A percentile compares a stretch with the other conserved stretches of the same genome.
Conservation (phyloP, 2,329 filamentous ascomycete species). For the Monilinia vaccinii-corymbosi region DNA sequence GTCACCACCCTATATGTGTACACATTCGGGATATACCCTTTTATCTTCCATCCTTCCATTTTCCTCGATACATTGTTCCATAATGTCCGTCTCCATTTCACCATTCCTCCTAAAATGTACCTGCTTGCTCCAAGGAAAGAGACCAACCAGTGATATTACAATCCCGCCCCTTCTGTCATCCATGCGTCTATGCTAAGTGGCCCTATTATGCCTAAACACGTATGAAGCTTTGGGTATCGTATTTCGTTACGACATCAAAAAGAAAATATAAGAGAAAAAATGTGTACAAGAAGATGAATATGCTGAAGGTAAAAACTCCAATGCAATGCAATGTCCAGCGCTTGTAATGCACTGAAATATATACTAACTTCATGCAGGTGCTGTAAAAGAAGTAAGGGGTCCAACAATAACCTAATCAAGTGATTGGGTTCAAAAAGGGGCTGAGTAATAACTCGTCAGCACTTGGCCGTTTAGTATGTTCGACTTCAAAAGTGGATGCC, state of each 20-base stretch:
- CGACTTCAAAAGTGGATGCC: constrained; percentile 85
- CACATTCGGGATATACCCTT: not conserved
- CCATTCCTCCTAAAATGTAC: not conserved
- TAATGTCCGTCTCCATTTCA: not conserved
- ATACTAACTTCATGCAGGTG: constrained; percentile 8
- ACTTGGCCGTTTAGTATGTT: constrained; percentile 83
- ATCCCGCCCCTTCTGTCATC: not conserved
- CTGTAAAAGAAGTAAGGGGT: not conserved
- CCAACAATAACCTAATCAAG: constrained; percentile 30
- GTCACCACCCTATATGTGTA: not conserved
- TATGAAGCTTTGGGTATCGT: constrained; percentile 9
- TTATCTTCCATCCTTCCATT: not conserved
- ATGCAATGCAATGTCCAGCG: constrained; percentile 21
- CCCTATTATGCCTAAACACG: constrained; percentile 10
- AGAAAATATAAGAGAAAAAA: not conserved
- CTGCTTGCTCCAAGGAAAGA: constrained; percentile 2
- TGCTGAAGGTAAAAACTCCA: constrained; percentile 6
- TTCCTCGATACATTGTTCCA: constrained; percentile 2
- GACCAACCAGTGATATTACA: constrained; percentile 8
- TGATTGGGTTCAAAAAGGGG: constrained; percentile 69
- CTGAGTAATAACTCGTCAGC: constrained; percentile 84
- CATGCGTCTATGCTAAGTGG: constrained; percentile 9
- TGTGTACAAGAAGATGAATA: constrained; percentile 12
- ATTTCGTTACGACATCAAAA: constrained; percentile 13
- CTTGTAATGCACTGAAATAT: constrained; percentile 16